Percentiles rank a stretch among this genome's conserved stretches.
Conservation (phyloP, 2,329 filamentous ascomycete genomes). For the Thermothelomyces thermophilus region DNA sequence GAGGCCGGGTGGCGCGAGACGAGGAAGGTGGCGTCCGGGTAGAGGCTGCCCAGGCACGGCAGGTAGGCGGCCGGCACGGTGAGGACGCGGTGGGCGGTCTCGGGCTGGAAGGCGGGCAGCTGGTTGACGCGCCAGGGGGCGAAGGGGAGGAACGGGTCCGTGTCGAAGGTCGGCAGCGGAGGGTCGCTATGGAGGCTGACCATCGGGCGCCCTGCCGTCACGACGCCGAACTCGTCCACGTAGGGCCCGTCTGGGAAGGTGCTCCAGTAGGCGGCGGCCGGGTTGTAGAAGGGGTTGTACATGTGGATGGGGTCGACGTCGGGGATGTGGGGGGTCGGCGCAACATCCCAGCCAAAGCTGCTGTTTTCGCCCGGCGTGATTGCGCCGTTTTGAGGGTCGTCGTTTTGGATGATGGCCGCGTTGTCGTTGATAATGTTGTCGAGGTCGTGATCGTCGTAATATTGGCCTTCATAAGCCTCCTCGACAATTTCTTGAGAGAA, state of each 20-base stretch:
- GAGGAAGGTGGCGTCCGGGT: slow-evolving; percentile 6
- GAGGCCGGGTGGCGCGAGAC: slow-evolving; percentile 1
- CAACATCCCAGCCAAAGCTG: background rate
- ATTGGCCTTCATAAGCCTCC: too few relatives aligned
- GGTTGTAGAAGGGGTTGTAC: background rate
- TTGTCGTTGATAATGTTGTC: background rate
- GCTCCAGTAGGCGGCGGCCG: background rate
- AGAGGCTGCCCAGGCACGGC: slow-evolving; percentile 6
- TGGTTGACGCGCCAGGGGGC: slow-evolving; percentile 1
- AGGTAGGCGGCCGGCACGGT: background rate
- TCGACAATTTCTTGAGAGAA: too few relatives aligned
- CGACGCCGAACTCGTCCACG: background rate
- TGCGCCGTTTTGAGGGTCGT: background rate
- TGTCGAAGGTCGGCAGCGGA: background rate
- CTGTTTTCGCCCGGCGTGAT: background rate
- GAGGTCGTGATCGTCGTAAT: background rate
- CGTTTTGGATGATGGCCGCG: background rate
- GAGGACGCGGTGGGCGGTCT: slow-evolving; percentile 1
- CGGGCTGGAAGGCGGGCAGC: slow-evolving; percentile 1
- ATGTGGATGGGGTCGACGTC: background rate
- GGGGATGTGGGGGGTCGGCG: background rate
- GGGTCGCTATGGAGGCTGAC: background rate
- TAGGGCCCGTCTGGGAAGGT: background rate
- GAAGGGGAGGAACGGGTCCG: slow-evolving; percentile 5
- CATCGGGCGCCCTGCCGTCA: background rate